Conservation (phyloP, 2,329 filamentous ascomycete species). For the Mariannaea sp. region DNA sequence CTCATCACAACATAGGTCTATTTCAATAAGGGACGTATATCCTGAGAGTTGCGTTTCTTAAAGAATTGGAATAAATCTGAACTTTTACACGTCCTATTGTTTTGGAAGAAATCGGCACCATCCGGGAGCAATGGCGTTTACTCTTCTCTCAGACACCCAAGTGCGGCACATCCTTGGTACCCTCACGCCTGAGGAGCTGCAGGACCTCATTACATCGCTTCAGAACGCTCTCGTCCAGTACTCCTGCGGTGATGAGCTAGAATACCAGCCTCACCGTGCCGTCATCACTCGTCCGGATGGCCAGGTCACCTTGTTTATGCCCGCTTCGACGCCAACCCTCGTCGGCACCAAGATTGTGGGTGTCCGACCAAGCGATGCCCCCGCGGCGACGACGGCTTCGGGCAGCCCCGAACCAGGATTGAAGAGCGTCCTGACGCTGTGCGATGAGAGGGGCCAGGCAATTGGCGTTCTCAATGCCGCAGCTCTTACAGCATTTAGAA, state of each 20-base stretch:
- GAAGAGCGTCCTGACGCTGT: slow-evolving; percentile 59
- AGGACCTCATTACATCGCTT: slow-evolving; percentile 23
- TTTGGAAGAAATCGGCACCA: too few species aligned
- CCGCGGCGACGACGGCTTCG: slow-evolving; percentile 13
- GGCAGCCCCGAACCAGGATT: slow-evolving; percentile 46
- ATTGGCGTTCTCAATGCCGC: slow-evolving; percentile 68
- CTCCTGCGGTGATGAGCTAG: slow-evolving; percentile 63
- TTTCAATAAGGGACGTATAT: too few species aligned
- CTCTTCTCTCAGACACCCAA: slow-evolving; percentile 32
- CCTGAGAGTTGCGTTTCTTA: too few species aligned
- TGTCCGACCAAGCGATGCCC: slow-evolving; percentile 34
- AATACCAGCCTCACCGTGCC: slow-evolving; percentile 66
- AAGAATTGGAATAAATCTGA: too few species aligned
- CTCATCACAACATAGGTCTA: too few species aligned
- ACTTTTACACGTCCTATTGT: too few species aligned
- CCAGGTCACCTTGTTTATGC: slow-evolving; percentile 69
- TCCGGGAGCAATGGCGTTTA: slow-evolving; percentile 34
- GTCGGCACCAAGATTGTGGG: slow-evolving; percentile 68
- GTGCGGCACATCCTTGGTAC: slow-evolving; percentile 30
- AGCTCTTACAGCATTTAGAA: slow-evolving; percentile 72
- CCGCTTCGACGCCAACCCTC: slow-evolving; percentile 62
- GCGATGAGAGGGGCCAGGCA: slow-evolving; percentile 61
- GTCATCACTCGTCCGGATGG: slow-evolving; percentile 64
- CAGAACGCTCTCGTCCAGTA: slow-evolving; percentile 47
- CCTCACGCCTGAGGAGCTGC: slow-evolving; percentile 25